Evolutionary conservation across 192 early-diverging fungal genomes (phyloP).

Genomic region (Mortierella claussenii): DNA sequence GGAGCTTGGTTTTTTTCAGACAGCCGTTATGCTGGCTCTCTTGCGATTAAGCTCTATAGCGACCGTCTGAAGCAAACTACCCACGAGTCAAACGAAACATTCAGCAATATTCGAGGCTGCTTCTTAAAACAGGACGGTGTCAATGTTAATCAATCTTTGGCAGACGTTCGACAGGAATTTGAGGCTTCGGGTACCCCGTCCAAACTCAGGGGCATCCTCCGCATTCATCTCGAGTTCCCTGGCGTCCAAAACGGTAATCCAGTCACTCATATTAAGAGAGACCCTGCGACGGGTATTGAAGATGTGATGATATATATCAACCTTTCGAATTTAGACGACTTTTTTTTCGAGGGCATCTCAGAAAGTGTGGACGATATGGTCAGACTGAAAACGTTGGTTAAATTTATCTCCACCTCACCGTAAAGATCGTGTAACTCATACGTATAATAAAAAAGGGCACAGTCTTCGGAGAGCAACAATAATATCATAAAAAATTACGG

Average conservation of each 20-base stretch:
- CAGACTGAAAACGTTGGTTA: slow-evolving; percentile 2
- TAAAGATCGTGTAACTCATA: too few relatives aligned
- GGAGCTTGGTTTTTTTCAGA: slow-evolving; percentile 27
- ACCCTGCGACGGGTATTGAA: background rate
- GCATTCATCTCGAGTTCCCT: slow-evolving; percentile 32
- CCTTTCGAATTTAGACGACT: too few relatives aligned
- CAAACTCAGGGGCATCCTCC: slow-evolving; percentile 14
- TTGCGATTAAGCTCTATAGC: slow-evolving; percentile 26
- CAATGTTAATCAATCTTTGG: background rate
- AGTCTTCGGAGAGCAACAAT: too few relatives aligned
- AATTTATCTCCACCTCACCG: background rate
- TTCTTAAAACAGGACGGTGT: slow-evolving; percentile 14
- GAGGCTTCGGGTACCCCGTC: slow-evolving; percentile 4
- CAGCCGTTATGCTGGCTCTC: slow-evolving; percentile 25
- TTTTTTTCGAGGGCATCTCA: slow-evolving; percentile 6
- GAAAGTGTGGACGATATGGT: slow-evolving; percentile 1
- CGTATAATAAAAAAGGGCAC: too few relatives aligned
- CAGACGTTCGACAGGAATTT: slow-evolving; percentile 5
- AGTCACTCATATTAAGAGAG: slow-evolving; percentile 12
- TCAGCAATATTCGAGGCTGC: slow-evolving; percentile 19
- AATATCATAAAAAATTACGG: too few relatives aligned
- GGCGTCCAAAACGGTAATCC: slow-evolving; percentile 3
- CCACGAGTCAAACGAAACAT: slow-evolving; percentile 9
- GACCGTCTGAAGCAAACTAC: background rate
- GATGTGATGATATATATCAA: too few relatives aligned